These are phyloP conservation scores for Zymoseptoria ardabiliae DNA, from an alignment of 2,329 filamentous ascomycete genomes.

Conservation along the genomic window DNA sequence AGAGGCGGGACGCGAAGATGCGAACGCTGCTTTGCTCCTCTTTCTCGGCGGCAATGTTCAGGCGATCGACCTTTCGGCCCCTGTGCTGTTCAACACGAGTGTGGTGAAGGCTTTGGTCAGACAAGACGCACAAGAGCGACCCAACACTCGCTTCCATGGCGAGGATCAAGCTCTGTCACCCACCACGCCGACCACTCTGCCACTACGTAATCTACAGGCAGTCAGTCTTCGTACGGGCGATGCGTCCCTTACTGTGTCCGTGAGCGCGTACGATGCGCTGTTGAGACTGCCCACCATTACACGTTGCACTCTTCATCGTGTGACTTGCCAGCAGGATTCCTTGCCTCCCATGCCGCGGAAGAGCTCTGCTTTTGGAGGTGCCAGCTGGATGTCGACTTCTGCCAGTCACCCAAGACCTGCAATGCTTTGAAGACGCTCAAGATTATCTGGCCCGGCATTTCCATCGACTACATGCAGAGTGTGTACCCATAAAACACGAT, in stretches of 20 bases:
- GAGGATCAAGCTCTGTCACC: neutral
- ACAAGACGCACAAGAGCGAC: neutral
- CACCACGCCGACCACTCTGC: neutral
- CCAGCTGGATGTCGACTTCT: neutral
- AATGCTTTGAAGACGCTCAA: constrained; percentile 2
- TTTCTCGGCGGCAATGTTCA: neutral
- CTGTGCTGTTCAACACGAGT: neutral
- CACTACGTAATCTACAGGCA: neutral
- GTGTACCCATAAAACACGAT: neutral
- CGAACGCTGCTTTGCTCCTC: neutral
- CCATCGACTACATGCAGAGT: neutral
- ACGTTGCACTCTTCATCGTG: neutral
- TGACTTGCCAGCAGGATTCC: neutral
- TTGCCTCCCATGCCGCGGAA: neutral
- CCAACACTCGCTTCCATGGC: neutral
- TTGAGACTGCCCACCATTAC: neutral
- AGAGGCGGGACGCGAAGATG: neutral
- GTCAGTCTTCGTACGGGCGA: neutral
- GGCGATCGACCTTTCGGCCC: neutral
- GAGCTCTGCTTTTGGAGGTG: neutral
- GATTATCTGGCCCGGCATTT: constrained; percentile 1
- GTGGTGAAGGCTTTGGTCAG: neutral
- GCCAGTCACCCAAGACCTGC: neutral
- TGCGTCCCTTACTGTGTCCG: neutral
- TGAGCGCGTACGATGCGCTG: neutral